Percentiles rank a stretch among this genome's conserved stretches.
Evolutionary conservation across 2,329 filamentous ascomycete genomes (phyloP).

Genomic region (Periconia sp.): DNA sequence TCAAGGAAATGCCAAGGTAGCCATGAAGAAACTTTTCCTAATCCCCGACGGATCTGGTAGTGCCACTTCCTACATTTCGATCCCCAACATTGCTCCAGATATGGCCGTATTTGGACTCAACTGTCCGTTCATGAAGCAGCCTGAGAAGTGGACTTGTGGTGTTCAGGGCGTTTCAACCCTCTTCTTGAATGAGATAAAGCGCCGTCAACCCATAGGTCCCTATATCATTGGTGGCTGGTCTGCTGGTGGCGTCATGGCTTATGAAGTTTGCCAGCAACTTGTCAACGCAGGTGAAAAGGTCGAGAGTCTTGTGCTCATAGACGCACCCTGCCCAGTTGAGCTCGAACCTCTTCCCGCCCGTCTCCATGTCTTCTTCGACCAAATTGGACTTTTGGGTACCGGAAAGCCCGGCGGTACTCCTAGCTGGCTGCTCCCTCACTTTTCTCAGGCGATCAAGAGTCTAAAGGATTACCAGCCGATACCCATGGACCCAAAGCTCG

Average conservation of each 20-base stretch:
- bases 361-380: conserved; percentile 75
- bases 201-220: conserved; percentile 69
- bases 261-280: conserved; percentile 57
- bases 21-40: conserved; percentile 61
- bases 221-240: conserved; percentile 63
- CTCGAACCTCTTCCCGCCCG: conserved; percentile 58
- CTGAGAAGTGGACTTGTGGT: conserved; percentile 69
- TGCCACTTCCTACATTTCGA: conserved; percentile 71
- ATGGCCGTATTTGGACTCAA: conserved; percentile 64
- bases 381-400: conserved; percentile 73
- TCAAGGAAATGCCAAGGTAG: conserved; percentile 62
- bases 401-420: conserved; percentile 66
- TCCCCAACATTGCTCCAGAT: conserved; percentile 60
- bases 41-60: conserved; percentile 62
- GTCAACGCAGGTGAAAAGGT: conserved; percentile 56
- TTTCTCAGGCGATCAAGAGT: conserved; percentile 70
- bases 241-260: conserved; percentile 62
- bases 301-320: conserved; percentile 59
- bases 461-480: conserved; percentile 72
- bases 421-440: conserved; percentile 76
- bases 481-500: conserved; percentile 64
- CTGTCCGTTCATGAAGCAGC: conserved; percentile 74
- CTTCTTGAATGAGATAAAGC: conserved; percentile 73
- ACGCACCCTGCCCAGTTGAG: conserved; percentile 60
- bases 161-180: conserved; percentile 69